phyloP scores from a whole-genome alignment of 805 yeast genomes.

The Nakazawaea ishiwadae region DNA sequence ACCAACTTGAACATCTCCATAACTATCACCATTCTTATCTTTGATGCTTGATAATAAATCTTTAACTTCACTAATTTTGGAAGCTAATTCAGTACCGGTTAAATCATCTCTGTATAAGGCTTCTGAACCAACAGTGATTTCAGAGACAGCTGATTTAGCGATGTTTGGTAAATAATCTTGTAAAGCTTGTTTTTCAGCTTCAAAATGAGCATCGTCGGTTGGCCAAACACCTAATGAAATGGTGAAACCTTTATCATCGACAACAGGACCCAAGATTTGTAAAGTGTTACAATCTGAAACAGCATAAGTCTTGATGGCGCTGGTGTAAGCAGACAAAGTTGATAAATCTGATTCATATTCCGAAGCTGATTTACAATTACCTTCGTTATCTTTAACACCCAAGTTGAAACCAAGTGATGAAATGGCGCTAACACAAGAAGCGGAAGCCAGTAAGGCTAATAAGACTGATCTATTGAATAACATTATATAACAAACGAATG shows the following conservation, averaged over 20 bases:
- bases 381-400: constrained; percentile 74
- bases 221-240: constrained; percentile 92
- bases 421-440: constrained; percentile 5
- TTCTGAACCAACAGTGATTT: constrained; percentile 91
- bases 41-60: constrained; percentile 51
- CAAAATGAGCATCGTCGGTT: constrained; percentile 73
- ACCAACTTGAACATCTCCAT: constrained; percentile 72
- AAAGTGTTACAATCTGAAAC: constrained; percentile 93
- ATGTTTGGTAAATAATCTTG: constrained; percentile 64
- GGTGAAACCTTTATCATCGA: constrained; percentile 70
- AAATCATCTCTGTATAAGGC: constrained; percentile 88
- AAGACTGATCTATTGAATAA: constrained; percentile 5
- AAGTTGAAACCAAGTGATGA: constrained; percentile 72
- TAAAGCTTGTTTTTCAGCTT: constrained; percentile 71
- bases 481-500: constrained; percentile 1
- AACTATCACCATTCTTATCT: constrained; percentile 80
- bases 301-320: constrained; percentile 79
- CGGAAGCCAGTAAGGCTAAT: constrained; percentile 4
- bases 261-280: constrained; percentile 81
- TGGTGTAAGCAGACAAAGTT: constrained; percentile 52
- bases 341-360: constrained; percentile 71
- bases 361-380: constrained; percentile 67
- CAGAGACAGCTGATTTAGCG: constrained; percentile 64
- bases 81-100: constrained; percentile 70
- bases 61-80: constrained; percentile 59